Conservation (phyloP, 2,329 filamentous ascomycete species). For the Apiospora aurea region DNA sequence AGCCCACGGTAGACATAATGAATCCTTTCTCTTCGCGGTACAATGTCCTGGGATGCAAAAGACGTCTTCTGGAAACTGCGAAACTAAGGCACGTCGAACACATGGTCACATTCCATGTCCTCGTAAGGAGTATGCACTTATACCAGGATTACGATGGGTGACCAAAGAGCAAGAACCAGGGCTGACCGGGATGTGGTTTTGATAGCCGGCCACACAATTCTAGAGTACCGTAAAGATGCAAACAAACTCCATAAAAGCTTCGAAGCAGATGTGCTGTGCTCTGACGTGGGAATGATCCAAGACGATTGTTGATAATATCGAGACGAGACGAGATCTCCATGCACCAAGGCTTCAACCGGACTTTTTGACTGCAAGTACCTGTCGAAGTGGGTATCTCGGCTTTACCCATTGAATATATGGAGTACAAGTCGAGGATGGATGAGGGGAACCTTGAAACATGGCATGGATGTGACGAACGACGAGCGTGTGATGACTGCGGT, state of each 20-base stretch:
- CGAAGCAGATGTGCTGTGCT: conserved; percentile 26
- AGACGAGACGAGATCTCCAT: conserved; percentile 9
- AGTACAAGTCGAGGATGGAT: background rate
- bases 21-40: background rate
- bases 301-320: conserved; percentile 19
- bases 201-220: background rate
- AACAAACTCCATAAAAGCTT: background rate
- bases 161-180: background rate
- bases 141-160: background rate
- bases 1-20: background rate
- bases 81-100: background rate
- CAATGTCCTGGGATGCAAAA: background rate
- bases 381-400: conserved; percentile 6
- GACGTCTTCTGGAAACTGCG: background rate
- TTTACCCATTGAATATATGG: conserved; percentile 20
- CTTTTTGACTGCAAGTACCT: background rate
- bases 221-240: too few relatives aligned
- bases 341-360: background rate
- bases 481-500: background rate
- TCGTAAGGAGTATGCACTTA: background rate
- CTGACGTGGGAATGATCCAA: conserved; percentile 25
- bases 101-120: background rate
- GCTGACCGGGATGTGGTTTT: background rate
- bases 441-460: conserved; percentile 21
- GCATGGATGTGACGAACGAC: conserved; percentile 11